Conservation (phyloP, 352 stramenopile species). For the Phytopythium cucurbitacearum region DNA sequence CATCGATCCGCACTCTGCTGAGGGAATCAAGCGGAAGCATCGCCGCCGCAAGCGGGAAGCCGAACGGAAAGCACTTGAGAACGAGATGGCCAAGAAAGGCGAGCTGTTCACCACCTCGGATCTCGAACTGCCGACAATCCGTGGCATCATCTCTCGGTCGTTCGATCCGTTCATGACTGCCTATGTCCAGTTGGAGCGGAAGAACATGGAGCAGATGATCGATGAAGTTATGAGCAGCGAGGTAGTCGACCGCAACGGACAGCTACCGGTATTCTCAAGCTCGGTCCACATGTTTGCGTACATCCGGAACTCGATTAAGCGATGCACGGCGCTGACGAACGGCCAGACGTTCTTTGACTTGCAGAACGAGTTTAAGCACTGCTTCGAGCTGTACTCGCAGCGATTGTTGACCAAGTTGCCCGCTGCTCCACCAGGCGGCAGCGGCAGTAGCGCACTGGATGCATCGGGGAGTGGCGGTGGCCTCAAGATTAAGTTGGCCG, state of each 20-base stretch:
- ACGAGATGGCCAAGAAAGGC: constrained; percentile 60
- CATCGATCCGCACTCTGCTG: constrained; percentile 66
- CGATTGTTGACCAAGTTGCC: constrained; percentile 74
- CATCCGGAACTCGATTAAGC: constrained; percentile 97
- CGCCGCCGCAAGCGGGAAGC: constrained; percentile 69
- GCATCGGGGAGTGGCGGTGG: constrained; percentile 13
- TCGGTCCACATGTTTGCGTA: constrained; percentile 98
- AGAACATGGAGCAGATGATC: constrained; percentile 95
- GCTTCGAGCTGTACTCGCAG: constrained; percentile 71
- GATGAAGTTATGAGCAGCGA: constrained; percentile 88
- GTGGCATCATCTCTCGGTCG: constrained; percentile 84
- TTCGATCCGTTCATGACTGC: constrained; percentile 98
- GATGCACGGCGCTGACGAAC: constrained; percentile 95
- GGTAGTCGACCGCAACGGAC: constrained; percentile 93
- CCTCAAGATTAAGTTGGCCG: constrained; percentile 57
- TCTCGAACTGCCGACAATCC: constrained; percentile 60
- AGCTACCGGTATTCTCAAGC: constrained; percentile 94
- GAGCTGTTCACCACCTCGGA: constrained; percentile 31
- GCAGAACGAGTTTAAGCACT: constrained; percentile 91
- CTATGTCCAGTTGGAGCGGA: constrained; percentile 95
- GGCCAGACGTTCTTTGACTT: constrained; percentile 97
- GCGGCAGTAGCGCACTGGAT: constrained; percentile 11
- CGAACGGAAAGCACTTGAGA: constrained; percentile 57
- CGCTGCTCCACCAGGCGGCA: constrained; percentile 10
- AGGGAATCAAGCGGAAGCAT: constrained; percentile 74